Percentiles rank a stretch among this genome's conserved stretches.
phyloP scores from a whole-genome alignment of 2,329 filamentous ascomycete species.

The Penicillium sp. region DNA sequence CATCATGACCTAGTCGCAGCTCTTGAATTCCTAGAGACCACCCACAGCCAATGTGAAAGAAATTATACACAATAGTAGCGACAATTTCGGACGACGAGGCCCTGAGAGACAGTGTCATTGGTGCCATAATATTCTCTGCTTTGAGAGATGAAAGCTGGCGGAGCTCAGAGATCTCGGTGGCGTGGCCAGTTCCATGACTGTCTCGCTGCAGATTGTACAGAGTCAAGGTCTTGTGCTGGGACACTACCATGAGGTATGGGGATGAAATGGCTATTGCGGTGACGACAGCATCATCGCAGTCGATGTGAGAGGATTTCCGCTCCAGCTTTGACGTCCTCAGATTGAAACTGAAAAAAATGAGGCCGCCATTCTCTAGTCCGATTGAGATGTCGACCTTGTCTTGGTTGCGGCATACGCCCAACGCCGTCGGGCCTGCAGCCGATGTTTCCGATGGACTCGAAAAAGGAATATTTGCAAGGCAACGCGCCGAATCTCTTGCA shows the following conservation, averaged over 20 bases:
- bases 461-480: slow-evolving; percentile 52
- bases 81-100: slow-evolving; percentile 60
- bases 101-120: slow-evolving; percentile 79
- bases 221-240: slow-evolving; percentile 67
- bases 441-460: slow-evolving; percentile 52
- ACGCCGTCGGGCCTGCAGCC: slow-evolving; percentile 57
- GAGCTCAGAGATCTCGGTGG: slow-evolving; percentile 25
- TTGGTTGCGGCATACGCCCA: slow-evolving; percentile 41
- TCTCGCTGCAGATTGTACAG: slow-evolving; percentile 61
- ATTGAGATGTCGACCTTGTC: slow-evolving; percentile 58
- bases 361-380: slow-evolving; percentile 69
- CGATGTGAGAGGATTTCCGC: slow-evolving; percentile 56
- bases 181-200: slow-evolving; percentile 3
- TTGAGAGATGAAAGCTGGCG: slow-evolving; percentile 71
- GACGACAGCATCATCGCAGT: slow-evolving; percentile 62
- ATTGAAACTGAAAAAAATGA: slow-evolving; percentile 64
- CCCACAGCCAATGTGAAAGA: slow-evolving; percentile 69
- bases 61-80: slow-evolving; percentile 83
- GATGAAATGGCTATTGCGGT: slow-evolving; percentile 67
- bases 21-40: slow-evolving; percentile 95
- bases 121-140: slow-evolving; percentile 73
- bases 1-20: slow-evolving; percentile 59
- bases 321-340: slow-evolving; percentile 45
- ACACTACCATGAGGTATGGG: slow-evolving; percentile 77
- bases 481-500: slow-evolving; percentile 56